Evolutionary conservation across 2,329 filamentous ascomycete genomes (phyloP).

Genomic region (Colletotrichum theobromicola): DNA sequence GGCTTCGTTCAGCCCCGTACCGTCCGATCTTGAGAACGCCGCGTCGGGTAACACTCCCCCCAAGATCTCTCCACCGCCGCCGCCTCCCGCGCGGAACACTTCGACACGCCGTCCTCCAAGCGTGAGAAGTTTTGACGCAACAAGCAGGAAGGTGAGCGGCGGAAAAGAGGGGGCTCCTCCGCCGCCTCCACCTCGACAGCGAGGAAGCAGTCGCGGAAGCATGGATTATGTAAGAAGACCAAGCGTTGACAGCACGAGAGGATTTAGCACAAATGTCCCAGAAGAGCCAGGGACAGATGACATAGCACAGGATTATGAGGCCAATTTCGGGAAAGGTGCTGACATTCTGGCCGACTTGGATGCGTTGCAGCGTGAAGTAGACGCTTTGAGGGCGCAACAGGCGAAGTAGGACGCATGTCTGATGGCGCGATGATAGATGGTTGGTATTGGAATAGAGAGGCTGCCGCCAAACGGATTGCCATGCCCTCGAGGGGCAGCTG

Average conservation of each 20-base stretch:
- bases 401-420: conserved; percentile 24
- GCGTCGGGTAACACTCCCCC: neutral
- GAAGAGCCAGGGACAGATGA: conserved; percentile 25
- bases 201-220: conserved; percentile 52
- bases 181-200: conserved; percentile 52
- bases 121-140: conserved; percentile 44
- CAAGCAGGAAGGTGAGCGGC: conserved; percentile 16
- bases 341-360: conserved; percentile 77
- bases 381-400: conserved; percentile 61
- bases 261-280: conserved; percentile 31
- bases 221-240: conserved; percentile 39
- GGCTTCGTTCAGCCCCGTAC: conserved; percentile 5
- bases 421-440: conserved; percentile 1
- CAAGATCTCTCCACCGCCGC: conserved; percentile 44
- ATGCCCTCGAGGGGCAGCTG: neutral
- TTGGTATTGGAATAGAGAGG: conserved; percentile 1
- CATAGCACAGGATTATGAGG: conserved; percentile 22
- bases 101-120: conserved; percentile 51
- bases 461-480: neutral
- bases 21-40: neutral
- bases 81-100: conserved; percentile 48
- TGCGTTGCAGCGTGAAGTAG: conserved; percentile 76
- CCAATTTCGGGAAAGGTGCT: conserved; percentile 38
- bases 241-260: conserved; percentile 33
- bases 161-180: conserved; percentile 39